Percentiles rank a stretch among this genome's conserved stretches.
Conservation (phyloP, 371 early-diverging fungal genomes). For the Syncephalastrum sp. region DNA sequence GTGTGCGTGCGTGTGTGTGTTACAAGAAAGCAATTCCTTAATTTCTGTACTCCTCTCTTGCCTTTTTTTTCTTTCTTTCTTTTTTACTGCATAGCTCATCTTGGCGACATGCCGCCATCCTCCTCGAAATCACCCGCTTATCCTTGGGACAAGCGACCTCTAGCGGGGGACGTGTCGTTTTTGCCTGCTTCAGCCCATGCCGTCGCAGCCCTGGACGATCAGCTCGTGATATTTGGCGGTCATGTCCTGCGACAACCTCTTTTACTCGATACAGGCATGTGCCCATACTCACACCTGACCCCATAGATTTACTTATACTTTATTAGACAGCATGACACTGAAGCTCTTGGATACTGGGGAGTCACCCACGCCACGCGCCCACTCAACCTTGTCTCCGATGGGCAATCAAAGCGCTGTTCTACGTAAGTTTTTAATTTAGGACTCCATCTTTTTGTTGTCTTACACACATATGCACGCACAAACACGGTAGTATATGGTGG, state of each 20-base stretch:
- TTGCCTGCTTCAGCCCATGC: constrained; percentile 61
- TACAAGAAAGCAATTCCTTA: background rate
- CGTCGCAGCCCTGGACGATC: constrained; percentile 43
- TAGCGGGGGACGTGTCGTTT: constrained; percentile 27
- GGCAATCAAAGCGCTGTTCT: constrained; percentile 26
- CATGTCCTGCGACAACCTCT: constrained; percentile 51
- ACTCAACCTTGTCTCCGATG: constrained; percentile 27
- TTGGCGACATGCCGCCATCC: no score
- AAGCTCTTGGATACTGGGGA: constrained; percentile 28
- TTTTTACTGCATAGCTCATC: background rate
- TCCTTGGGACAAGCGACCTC: constrained; percentile 49
- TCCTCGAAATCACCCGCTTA: constrained; percentile 13
- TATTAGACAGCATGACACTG: constrained; percentile 33
- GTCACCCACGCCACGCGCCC: constrained; percentile 30
- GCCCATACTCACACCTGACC: background rate
- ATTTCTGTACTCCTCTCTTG: background rate
- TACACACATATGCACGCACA: background rate
- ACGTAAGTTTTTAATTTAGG: constrained; percentile 20
- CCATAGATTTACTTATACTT: no score
- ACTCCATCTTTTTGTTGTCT: background rate
- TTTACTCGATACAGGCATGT: constrained; percentile 63
- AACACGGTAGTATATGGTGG: constrained; percentile 41
- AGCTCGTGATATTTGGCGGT: constrained; percentile 60
- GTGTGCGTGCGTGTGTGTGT: background rate
- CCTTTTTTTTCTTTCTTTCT: constrained; percentile 2